These are phyloP conservation scores for Gossypium aridum DNA, from an alignment of 441 rosid genomes.

Conservation along the genomic window DNA sequence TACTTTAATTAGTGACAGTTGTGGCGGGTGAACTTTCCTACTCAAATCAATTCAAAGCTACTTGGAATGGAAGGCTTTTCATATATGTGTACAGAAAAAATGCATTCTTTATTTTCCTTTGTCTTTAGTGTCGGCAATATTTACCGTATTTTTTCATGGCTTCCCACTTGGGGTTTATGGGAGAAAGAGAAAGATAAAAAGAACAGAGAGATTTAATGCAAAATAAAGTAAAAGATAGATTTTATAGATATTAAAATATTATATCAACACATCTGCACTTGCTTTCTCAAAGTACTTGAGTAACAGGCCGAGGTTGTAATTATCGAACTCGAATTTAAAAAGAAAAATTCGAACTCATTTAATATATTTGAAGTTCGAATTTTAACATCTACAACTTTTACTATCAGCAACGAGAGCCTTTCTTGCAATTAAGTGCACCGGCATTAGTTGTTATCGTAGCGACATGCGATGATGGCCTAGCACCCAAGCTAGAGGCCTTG, in stretches of 20 bases:
- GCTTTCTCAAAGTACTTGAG: conserved; percentile 28
- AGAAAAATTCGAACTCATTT: not conserved
- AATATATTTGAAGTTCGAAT: not conserved
- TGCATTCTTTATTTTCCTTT: not conserved
- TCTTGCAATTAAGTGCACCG: conserved; percentile 51
- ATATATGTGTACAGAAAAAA: not conserved
- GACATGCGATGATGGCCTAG: conserved; percentile 54
- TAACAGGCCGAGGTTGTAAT: conserved; percentile 55
- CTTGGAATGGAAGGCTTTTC: not conserved
- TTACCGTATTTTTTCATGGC: not conserved
- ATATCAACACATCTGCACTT: conserved; percentile 45
- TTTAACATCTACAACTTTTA: not conserved
- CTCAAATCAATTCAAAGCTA: not conserved
- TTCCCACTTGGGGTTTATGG: not conserved
- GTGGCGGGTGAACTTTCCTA: conserved; percentile 5
- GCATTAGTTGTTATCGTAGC: conserved; percentile 40
- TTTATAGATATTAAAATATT: conserved; percentile 9
- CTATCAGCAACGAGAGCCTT: conserved; percentile 49
- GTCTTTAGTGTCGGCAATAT: not conserved
- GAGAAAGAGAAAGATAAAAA: not conserved
- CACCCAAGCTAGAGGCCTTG: conserved; percentile 57
- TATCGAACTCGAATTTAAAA: conserved; percentile 8
- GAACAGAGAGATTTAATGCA: not conserved
- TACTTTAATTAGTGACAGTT: not conserved
- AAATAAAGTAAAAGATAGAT: not conserved